Conservation (phyloP, 208 protist genomes). For the Acanthamoeba lenticulata region DNA sequence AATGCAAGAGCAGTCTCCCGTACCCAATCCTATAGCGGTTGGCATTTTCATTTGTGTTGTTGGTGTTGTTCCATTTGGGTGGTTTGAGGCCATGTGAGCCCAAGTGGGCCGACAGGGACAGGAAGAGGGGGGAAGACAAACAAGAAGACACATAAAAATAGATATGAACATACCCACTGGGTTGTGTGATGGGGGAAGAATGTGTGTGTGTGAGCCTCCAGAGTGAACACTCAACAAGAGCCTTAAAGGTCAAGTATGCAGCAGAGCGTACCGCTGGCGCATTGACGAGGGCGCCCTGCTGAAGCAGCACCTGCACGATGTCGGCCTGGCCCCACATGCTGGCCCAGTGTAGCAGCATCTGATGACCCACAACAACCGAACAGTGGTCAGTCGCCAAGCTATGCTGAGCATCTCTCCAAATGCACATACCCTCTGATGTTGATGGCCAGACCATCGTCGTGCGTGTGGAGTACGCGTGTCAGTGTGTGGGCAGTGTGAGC, state of each 20-base stretch:
- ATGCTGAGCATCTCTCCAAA: not conserved
- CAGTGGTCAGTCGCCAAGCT: not conserved
- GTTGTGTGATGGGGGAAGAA: too few relatives aligned
- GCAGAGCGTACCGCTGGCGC: not conserved
- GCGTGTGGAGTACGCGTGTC: too few relatives aligned
- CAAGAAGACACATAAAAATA: too few relatives aligned
- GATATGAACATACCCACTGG: not conserved
- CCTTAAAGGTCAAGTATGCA: not conserved
- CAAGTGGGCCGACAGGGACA: not conserved
- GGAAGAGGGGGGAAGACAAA: not conserved
- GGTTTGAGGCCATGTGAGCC: too few relatives aligned
- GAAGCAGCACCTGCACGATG: not conserved
- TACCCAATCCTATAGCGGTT: not conserved
- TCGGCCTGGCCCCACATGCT: not conserved
- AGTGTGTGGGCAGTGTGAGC: too few relatives aligned
- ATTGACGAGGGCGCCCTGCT: constrained; percentile 47
- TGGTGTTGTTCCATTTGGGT: too few relatives aligned
- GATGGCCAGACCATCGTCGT: too few relatives aligned
- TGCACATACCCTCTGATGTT: not conserved
- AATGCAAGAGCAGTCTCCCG: not conserved
- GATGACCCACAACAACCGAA: too few relatives aligned
- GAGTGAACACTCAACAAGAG: not conserved
- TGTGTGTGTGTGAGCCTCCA: too few relatives aligned
- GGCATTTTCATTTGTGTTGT: too few relatives aligned
- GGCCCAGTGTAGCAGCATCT: constrained; percentile 43